Conservation (phyloP, 164 flowering plant species). For the Umbellularia californica region DNA sequence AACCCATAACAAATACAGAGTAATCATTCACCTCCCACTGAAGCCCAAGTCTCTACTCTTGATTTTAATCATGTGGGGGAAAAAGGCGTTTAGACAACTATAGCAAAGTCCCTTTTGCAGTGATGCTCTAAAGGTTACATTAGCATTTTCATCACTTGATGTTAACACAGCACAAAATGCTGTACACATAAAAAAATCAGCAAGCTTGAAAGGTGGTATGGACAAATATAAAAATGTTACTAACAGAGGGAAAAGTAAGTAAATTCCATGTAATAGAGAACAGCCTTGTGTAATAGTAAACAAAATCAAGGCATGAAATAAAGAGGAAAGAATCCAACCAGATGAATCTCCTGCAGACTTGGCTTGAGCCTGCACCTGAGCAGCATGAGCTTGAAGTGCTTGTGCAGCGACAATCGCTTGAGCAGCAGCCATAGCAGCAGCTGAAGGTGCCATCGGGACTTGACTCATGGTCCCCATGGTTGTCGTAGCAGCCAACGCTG, state of each 20-base stretch:
- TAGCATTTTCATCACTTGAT: no score
- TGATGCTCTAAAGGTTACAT: no score
- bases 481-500: conserved; percentile 79
- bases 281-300: background rate
- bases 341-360: conserved; percentile 55
- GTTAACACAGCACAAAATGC: no score
- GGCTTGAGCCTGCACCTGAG: conserved; percentile 79
- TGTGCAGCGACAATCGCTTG: conserved; percentile 99
- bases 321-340: conserved; percentile 31
- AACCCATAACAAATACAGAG: no score
- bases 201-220: no score
- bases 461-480: conserved; percentile 87
- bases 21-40: no score
- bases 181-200: no score
- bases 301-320: background rate
- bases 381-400: conserved; percentile 97
- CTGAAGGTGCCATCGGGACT: conserved; percentile 99
- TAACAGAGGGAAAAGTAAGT: background rate
- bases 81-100: no score
- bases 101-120: no score
- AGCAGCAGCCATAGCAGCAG: conserved; percentile 99
- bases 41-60: no score
- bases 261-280: background rate
- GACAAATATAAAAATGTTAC: no score
- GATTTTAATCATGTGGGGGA: no score